These are phyloP conservation scores for Pseudopediastrum boryanum DNA, from an alignment of 139 green algal genomes.

Conservation along the genomic window DNA sequence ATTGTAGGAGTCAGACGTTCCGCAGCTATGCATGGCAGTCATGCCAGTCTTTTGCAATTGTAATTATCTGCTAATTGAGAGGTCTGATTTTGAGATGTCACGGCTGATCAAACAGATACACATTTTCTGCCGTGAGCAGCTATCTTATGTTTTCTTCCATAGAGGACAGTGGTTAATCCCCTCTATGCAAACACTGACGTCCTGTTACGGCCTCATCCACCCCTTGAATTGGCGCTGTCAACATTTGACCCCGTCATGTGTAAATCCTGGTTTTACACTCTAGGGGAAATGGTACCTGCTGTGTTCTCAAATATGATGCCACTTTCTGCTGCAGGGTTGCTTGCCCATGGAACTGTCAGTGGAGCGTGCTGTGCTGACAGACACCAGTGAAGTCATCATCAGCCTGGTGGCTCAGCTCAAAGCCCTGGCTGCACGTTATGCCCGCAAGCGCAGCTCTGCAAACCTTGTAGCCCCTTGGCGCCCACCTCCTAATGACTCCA, in stretches of 20 bases:
- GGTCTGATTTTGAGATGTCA: too few relatives aligned
- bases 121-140: too few relatives aligned
- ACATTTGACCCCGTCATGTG: not conserved
- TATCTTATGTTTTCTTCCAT: not conserved
- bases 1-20: too few relatives aligned
- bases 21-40: too few relatives aligned
- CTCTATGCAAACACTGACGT: not conserved
- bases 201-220: not conserved
- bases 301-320: not conserved
- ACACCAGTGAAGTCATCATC: not conserved
- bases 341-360: conserved; percentile 25
- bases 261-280: not conserved
- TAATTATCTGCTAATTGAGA: too few relatives aligned
- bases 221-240: not conserved
- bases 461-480: conserved; percentile 13
- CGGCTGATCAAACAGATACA: too few relatives aligned
- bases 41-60: too few relatives aligned
- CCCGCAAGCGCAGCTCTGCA: conserved; percentile 31
- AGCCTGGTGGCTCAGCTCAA: not conserved
- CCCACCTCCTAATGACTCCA: too few relatives aligned
- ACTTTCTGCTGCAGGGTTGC: not conserved
- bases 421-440: conserved; percentile 20
- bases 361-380: conserved; percentile 12
- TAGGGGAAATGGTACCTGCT: not conserved
- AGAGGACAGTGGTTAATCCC: not conserved